Conservation (phyloP, 306 rosid species). For the Lathyrus oleraceus region DNA sequence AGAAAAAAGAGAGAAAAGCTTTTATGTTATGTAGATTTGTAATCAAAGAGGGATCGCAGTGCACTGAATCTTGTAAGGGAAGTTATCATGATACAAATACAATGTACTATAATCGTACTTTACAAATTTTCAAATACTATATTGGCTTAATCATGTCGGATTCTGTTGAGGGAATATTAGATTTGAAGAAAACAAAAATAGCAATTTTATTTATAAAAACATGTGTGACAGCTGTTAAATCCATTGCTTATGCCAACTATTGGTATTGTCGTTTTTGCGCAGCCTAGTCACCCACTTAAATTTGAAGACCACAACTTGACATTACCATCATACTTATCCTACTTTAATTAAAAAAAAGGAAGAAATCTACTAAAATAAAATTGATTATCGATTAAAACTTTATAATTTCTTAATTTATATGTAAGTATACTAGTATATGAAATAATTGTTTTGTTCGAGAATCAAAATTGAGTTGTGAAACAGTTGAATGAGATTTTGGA, state of each 20-base stretch:
- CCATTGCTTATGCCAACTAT: background rate
- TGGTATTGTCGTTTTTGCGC: slow-evolving; percentile 26
- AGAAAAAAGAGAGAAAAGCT: background rate
- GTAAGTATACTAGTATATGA: too few species aligned
- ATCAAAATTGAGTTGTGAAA: too few species aligned
- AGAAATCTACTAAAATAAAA: background rate
- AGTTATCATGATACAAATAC: too few species aligned
- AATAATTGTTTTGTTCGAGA: too few species aligned
- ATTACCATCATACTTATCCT: background rate
- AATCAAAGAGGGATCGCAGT: background rate
- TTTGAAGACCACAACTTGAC: slow-evolving; percentile 20
- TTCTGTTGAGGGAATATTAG: slow-evolving; percentile 31
- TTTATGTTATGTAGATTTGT: background rate
- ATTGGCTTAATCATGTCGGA: slow-evolving; percentile 30
- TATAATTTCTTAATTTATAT: too few species aligned
- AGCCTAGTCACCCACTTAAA: slow-evolving; percentile 1
- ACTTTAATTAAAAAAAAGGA: background rate
- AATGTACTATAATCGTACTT: slow-evolving; percentile 19
- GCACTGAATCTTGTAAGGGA: slow-evolving; percentile 38
- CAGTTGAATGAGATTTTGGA: too few species aligned
- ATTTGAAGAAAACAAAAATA: slow-evolving; percentile 12
- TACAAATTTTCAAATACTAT: background rate
- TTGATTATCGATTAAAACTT: background rate
- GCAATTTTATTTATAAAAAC: background rate
- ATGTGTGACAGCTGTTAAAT: slow-evolving; percentile 21